Conservation (phyloP, 208 protist species). For the Entamoeba moshkovskii region DNA sequence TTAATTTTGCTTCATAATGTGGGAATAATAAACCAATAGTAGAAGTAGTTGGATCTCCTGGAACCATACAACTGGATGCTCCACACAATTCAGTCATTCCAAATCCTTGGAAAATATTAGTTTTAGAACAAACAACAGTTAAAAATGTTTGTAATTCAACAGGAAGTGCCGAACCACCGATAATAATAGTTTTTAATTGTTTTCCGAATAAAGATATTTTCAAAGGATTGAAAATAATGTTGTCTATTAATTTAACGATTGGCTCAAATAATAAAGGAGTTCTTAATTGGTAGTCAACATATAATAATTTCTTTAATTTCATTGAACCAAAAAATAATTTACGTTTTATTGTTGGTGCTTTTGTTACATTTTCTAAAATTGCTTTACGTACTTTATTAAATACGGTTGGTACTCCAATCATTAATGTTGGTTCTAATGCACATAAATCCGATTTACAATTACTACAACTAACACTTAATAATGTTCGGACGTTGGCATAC, state of each 20-base stretch:
- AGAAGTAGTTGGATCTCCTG: background rate
- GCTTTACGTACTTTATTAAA: background rate
- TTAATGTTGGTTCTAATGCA: background rate
- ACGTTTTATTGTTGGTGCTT: background rate
- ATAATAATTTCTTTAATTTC: background rate
- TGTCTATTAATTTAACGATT: background rate
- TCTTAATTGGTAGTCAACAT: background rate
- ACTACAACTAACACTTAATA: no score
- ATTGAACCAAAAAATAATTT: background rate
- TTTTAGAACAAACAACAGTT: background rate
- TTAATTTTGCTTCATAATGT: background rate
- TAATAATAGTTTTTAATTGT: background rate
- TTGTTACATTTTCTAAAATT: background rate
- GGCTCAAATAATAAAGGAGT: background rate
- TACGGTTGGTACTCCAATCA: background rate
- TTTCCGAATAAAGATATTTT: background rate
- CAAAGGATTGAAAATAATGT: constrained; percentile 6
- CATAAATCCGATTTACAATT: background rate
- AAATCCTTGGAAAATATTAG: constrained; percentile 9
- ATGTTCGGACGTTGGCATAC: no score
- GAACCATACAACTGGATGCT: background rate
- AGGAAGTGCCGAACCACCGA: constrained; percentile 14
- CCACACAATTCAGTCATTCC: constrained; percentile 20
- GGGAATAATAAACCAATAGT: constrained; percentile 10
- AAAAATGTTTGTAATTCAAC: background rate